phyloP scores from a whole-genome alignment of 2,329 filamentous ascomycete genomes.

The Thielaviopsis ethacetica region DNA sequence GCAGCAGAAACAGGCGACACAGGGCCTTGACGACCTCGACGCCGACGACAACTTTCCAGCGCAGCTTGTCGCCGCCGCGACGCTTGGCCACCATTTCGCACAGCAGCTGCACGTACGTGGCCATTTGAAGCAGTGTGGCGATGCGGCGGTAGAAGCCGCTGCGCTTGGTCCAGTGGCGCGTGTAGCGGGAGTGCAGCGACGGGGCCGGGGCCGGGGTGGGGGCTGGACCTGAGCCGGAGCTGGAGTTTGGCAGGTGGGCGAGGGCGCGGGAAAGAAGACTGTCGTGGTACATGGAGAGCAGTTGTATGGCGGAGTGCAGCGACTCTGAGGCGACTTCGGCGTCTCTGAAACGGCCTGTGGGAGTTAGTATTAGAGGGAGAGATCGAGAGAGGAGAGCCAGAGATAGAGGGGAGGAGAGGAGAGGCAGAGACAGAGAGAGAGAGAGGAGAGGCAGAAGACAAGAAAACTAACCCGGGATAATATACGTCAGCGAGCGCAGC shows the following conservation, averaged over 20 bases:
- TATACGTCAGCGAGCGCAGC: conserved; percentile 81
- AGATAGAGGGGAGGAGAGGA: conserved; percentile 12
- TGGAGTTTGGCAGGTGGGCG: conserved; percentile 25
- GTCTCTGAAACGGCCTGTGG: conserved; percentile 64
- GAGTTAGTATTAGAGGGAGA: not conserved
- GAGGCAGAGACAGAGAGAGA: too few species aligned
- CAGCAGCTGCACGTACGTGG: conserved; percentile 88
- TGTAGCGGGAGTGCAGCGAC: conserved; percentile 48
- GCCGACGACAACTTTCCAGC: conserved; percentile 76
- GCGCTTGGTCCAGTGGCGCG: conserved; percentile 46
- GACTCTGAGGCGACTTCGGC: conserved; percentile 92
- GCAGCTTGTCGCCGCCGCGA: conserved; percentile 56
- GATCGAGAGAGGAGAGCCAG: too few species aligned
- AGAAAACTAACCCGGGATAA: conserved; percentile 57
- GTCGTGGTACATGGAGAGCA: conserved; percentile 88
- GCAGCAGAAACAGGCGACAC: conserved; percentile 64
- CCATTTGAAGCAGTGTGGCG: conserved; percentile 69
- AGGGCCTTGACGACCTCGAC: conserved; percentile 76
- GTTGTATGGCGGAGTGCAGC: conserved; percentile 72
- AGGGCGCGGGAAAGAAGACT: conserved; percentile 55
- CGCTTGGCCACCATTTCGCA: conserved; percentile 95
- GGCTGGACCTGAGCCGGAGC: not conserved
- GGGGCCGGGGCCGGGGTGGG: conserved; percentile 32
- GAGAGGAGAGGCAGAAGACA: too few species aligned
- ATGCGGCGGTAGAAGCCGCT: conserved; percentile 61